Evolutionary conservation across 2,329 filamentous ascomycete genomes (phyloP).

Genomic region (Sphaerulina populicola): DNA sequence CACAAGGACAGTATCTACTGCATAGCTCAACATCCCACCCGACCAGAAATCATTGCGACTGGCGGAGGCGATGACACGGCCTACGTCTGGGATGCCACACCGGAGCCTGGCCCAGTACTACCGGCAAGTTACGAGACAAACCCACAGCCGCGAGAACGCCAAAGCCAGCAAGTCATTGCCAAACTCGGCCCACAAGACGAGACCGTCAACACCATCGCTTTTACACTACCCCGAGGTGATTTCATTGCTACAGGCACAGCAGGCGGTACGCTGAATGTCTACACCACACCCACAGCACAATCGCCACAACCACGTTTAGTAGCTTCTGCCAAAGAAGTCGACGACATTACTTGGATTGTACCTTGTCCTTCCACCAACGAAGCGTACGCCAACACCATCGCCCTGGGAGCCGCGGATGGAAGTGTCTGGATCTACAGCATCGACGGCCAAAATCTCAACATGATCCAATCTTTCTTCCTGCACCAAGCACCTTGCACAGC

Average conservation of each 20-base stretch:
- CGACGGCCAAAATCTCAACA: slow-evolving; percentile 63
- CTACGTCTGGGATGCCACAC: slow-evolving; percentile 73
- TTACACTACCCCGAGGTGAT: slow-evolving; percentile 74
- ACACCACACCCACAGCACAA: slow-evolving; percentile 25
- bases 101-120: slow-evolving; percentile 55
- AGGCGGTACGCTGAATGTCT: slow-evolving; percentile 68
- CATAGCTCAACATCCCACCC: slow-evolving; percentile 82
- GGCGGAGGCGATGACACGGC: slow-evolving; percentile 80
- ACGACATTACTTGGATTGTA: slow-evolving; percentile 86
- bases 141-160: slow-evolving; percentile 49
- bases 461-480: slow-evolving; percentile 85
- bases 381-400: slow-evolving; percentile 68
- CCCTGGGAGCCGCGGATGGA: slow-evolving; percentile 80
- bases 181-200: slow-evolving; percentile 85
- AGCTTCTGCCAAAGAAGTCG: slow-evolving; percentile 76
- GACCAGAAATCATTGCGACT: slow-evolving; percentile 71
- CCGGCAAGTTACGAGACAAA: slow-evolving; percentile 66
- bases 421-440: slow-evolving; percentile 95
- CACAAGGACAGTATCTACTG: slow-evolving; percentile 90
- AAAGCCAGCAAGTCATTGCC: slow-evolving; percentile 58
- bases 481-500: slow-evolving; percentile 82
- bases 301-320: slow-evolving; percentile 47
- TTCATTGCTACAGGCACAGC: slow-evolving; percentile 80
- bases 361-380: slow-evolving; percentile 57
- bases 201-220: slow-evolving; percentile 77